Evolutionary conservation across 2,329 filamentous ascomycete species (phyloP).

Genomic region (Leptographium procerum): DNA sequence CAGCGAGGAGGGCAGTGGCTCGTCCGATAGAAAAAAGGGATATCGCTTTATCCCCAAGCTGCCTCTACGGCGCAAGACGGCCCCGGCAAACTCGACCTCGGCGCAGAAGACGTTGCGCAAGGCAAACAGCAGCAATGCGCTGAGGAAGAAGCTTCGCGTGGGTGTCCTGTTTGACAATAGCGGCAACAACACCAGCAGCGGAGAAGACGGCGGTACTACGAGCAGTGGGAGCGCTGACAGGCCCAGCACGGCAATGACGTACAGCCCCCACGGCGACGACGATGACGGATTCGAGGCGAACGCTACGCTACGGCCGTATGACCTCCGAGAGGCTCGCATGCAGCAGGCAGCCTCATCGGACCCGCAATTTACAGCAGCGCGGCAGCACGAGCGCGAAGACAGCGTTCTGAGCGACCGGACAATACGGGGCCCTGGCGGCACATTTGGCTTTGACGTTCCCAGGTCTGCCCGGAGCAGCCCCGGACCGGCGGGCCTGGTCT

Average conservation of each 20-base stretch:
- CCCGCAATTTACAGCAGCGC: not conserved
- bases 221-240: not conserved
- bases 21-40: slow-evolving; percentile 3
- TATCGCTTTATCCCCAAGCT: slow-evolving; percentile 5
- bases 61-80: slow-evolving; percentile 8
- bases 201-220: slow-evolving; percentile 1
- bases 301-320: slow-evolving; percentile 33
- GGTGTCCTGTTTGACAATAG: not conserved
- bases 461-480: slow-evolving; percentile 8
- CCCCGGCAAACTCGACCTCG: not conserved
- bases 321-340: slow-evolving; percentile 24
- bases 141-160: not conserved
- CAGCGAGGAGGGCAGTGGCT: slow-evolving; percentile 2
- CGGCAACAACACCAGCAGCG: slow-evolving; percentile 3
- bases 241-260: not conserved
- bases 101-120: not conserved
- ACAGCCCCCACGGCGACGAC: slow-evolving; percentile 17
- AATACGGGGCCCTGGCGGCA: not conserved
- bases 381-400: slow-evolving; percentile 6
- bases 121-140: not conserved
- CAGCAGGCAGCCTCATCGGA: not conserved
- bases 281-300: slow-evolving; percentile 19
- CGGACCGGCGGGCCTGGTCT: not conserved
- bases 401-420: slow-evolving; percentile 11
- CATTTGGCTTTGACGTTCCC: not conserved